Conservation (phyloP, 139 green algal species). For the Volvox reticuliferus region DNA sequence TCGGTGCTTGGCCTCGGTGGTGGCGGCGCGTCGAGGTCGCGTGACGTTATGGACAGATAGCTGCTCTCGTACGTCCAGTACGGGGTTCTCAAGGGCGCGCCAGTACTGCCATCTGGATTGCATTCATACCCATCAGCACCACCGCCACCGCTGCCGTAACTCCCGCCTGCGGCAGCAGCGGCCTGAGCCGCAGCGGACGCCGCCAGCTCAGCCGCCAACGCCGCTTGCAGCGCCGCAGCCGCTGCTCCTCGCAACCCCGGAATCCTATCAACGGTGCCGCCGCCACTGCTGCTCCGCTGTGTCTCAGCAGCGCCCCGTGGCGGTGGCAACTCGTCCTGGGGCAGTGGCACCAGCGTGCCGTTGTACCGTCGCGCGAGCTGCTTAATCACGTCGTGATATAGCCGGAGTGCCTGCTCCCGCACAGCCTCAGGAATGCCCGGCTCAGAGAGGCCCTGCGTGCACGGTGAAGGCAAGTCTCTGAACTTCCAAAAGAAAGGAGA, state of each 20-base stretch:
- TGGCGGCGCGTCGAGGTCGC: not conserved
- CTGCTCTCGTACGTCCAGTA: conserved; percentile 31
- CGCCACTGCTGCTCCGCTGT: not conserved
- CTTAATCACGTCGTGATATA: conserved; percentile 30
- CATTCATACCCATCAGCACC: not conserved
- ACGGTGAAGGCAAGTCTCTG: not conserved
- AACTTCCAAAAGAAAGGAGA: no score
- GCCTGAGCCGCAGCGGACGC: not conserved
- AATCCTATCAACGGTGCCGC: not conserved
- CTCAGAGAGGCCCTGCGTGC: conserved; percentile 13
- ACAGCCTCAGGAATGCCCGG: not conserved
- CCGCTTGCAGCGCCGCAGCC: conserved; percentile 31
- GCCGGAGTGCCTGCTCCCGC: conserved; percentile 15
- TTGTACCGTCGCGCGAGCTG: conserved; percentile 37
- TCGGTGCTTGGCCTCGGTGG: not conserved
- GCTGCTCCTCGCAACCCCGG: not conserved
- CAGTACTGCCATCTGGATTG: not conserved
- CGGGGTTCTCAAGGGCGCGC: not conserved
- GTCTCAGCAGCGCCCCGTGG: not conserved
- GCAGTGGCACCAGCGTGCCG: conserved; percentile 12
- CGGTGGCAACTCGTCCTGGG: not conserved
- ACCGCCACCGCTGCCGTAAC: not conserved
- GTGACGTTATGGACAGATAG: not conserved
- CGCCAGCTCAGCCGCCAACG: conserved; percentile 4
- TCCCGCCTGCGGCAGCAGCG: not conserved